These are phyloP conservation scores for Clavaria fumosa DNA, from an alignment of 768 basidiomycete genomes.

Conservation along the genomic window DNA sequence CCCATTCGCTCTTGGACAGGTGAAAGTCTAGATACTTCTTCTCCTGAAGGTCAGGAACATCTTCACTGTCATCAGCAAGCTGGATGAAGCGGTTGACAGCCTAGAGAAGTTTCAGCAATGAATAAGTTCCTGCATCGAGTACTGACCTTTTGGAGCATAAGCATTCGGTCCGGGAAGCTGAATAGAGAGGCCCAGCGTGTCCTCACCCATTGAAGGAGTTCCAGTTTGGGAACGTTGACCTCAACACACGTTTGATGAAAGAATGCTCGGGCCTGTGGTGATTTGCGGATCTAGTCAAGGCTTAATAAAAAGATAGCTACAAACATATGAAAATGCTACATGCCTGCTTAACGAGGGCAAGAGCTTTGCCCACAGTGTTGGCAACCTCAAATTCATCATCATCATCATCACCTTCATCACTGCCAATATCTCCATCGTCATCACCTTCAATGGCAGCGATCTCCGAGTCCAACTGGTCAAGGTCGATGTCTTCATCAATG, in stretches of 20 bases:
- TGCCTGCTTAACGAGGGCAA: conserved; percentile 10
- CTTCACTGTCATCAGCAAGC: conserved; percentile 10
- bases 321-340: too few species aligned
- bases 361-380: conserved; percentile 8
- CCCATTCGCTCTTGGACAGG: conserved; percentile 7
- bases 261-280: conserved; percentile 9
- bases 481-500: not conserved
- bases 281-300: conserved; percentile 9
- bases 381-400: not conserved
- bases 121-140: not conserved
- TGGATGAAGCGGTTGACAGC: conserved; percentile 8
- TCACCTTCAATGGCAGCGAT: not conserved
- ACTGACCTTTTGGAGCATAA: conserved; percentile 6
- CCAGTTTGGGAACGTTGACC: not conserved
- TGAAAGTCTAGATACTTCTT: conserved; percentile 9
- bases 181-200: conserved; percentile 11
- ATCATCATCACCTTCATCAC: too few species aligned
- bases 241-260: conserved; percentile 6
- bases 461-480: conserved; percentile 1
- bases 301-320: too few species aligned
- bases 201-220: conserved; percentile 9
- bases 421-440: not conserved
- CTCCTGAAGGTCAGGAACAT: conserved; percentile 8
- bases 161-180: conserved; percentile 5
- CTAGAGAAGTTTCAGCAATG: not conserved